Conservation (phyloP, 108 stramenopile genomes). For the Conticribra guillardii region DNA sequence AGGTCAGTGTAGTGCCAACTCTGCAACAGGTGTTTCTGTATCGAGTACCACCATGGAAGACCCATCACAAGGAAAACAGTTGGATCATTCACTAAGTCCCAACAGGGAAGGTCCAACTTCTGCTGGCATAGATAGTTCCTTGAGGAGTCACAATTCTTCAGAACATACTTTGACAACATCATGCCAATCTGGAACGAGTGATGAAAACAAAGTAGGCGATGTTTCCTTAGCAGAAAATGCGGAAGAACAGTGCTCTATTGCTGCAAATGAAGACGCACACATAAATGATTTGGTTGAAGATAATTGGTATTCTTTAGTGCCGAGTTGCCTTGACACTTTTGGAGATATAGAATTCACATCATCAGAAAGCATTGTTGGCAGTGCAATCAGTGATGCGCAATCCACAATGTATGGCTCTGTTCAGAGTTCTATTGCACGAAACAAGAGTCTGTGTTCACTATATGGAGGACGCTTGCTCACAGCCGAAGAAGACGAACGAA, state of each 20-base stretch:
- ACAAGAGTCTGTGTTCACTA: neutral
- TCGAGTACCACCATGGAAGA: too few relatives aligned
- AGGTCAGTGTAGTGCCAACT: too few relatives aligned
- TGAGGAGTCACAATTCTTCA: too few relatives aligned
- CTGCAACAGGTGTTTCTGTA: too few relatives aligned
- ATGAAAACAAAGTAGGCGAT: too few relatives aligned
- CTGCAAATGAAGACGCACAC: neutral
- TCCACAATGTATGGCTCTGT: neutral
- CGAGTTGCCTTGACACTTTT: neutral
- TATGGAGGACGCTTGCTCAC: slow-evolving; percentile 11
- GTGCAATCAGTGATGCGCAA: neutral
- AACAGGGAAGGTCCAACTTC: too few relatives aligned
- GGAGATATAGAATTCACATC: neutral
- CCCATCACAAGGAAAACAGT: too few relatives aligned
- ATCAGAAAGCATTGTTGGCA: neutral
- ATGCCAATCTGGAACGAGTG: too few relatives aligned
- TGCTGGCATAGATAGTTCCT: too few relatives aligned
- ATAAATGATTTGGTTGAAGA: neutral
- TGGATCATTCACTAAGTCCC: too few relatives aligned
- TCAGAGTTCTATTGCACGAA: neutral
- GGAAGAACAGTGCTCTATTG: neutral
- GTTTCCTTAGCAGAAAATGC: too few relatives aligned
- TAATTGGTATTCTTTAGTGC: neutral
- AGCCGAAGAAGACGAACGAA: slow-evolving; percentile 26
- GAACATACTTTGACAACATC: too few relatives aligned